phyloP scores from a whole-genome alignment of 73 alveolate genomes.

The Halteria grandinella region DNA sequence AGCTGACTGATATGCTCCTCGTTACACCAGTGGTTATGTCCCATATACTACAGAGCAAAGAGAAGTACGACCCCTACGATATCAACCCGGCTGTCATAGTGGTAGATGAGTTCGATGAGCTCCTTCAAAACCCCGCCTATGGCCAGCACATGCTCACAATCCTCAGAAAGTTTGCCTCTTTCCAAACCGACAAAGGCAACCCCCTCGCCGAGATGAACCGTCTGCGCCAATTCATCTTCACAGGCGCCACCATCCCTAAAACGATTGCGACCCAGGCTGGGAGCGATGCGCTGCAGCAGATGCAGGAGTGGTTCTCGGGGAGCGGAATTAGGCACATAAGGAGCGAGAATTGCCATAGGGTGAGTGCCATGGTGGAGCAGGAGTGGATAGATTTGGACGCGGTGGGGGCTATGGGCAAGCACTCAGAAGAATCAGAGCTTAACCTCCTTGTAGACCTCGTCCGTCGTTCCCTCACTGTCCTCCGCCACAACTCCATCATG shows the following conservation, averaged over 20 bases:
- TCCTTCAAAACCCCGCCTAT: constrained; percentile 19
- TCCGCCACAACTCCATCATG: constrained; percentile 1
- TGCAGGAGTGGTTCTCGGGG: constrained; percentile 38
- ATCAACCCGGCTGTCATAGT: constrained; percentile 66
- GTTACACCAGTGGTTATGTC: constrained; percentile 63
- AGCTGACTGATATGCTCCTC: constrained; percentile 47
- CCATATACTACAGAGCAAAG: constrained; percentile 39
- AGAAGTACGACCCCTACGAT: constrained; percentile 57
- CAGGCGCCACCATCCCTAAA: constrained; percentile 66
- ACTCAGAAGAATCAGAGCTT: constrained; percentile 16
- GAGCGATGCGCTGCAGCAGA: constrained; percentile 10
- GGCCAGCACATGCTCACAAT: neutral
- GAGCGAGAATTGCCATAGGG: constrained; percentile 8
- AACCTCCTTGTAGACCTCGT: constrained; percentile 17
- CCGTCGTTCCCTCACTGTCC: constrained; percentile 6
- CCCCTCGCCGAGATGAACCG: neutral
- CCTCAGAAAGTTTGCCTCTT: constrained; percentile 24
- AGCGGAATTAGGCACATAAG: constrained; percentile 5
- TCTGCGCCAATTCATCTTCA: constrained; percentile 35
- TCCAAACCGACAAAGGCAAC: neutral
- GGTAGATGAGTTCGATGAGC: constrained; percentile 61
- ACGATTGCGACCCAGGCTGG: constrained; percentile 46
- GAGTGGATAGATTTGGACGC: constrained; percentile 34
- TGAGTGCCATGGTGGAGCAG: neutral
- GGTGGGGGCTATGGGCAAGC: neutral